Evolutionary conservation across 495 filamentous ascomycete genomes (phyloP).

Genomic region (Hypoxylon perforatum): DNA sequence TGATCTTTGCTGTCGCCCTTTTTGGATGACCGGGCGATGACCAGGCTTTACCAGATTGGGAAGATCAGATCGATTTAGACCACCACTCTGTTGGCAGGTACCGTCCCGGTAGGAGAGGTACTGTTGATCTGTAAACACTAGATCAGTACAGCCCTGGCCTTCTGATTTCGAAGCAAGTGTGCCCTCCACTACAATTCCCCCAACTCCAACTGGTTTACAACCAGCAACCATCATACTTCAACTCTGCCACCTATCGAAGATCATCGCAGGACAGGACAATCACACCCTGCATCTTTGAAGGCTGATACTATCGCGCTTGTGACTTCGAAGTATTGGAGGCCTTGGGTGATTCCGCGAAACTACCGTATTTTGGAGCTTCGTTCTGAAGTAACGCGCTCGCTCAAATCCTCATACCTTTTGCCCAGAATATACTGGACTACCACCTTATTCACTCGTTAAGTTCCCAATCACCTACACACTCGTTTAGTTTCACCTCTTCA

Average conservation of each 20-base stretch:
- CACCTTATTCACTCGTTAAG: not conserved
- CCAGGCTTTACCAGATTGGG: no score
- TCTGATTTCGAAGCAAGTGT: conserved; percentile 12
- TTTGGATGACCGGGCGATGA: no score
- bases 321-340: no score
- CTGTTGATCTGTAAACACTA: not conserved
- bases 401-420: no score
- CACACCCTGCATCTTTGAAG: not conserved
- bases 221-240: not conserved
- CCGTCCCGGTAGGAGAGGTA: not conserved
- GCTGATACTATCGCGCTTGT: no score
- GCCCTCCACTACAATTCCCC: not conserved
- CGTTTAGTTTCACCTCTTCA: not conserved
- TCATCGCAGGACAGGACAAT: not conserved
- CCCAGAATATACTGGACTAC: not conserved
- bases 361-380: no score
- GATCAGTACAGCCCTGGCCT: not conserved
- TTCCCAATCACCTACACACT: not conserved
- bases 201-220: not conserved
- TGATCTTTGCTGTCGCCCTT: not conserved
- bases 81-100: not conserved
- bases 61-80: not conserved
- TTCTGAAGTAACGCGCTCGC: no score
- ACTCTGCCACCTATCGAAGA: not conserved
- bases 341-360: no score